Conservation (phyloP, 208 protist species). For the Vickermania spadyakhi region DNA sequence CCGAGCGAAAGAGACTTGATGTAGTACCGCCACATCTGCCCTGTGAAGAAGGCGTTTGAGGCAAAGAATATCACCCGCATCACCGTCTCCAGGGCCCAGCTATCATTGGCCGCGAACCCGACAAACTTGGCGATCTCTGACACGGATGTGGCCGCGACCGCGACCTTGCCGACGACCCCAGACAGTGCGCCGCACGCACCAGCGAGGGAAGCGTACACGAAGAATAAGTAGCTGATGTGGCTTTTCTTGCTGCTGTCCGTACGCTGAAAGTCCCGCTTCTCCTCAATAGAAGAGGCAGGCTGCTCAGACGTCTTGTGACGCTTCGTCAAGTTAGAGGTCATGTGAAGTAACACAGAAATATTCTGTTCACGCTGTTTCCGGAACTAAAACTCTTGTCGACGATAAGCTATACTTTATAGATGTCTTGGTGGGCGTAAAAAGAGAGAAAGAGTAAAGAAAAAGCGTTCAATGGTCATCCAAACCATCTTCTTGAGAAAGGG, state of each 20-base stretch:
- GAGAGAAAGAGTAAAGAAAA: too few species aligned
- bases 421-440: too few species aligned
- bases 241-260: neutral
- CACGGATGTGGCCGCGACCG: conserved; percentile 20
- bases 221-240: conserved; percentile 20
- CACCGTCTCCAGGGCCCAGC: neutral
- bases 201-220: conserved; percentile 58
- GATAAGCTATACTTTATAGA: too few species aligned
- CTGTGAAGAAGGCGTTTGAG: conserved; percentile 54
- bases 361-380: too few species aligned
- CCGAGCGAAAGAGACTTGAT: conserved; percentile 70
- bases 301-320: too few species aligned
- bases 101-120: neutral
- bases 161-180: conserved; percentile 62
- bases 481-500: too few species aligned
- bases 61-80: conserved; percentile 36
- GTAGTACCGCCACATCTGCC: conserved; percentile 83
- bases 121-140: neutral
- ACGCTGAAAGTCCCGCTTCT: neutral
- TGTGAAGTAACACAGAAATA: too few species aligned
- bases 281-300: too few species aligned
- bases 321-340: too few species aligned
- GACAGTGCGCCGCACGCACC: conserved; percentile 62
- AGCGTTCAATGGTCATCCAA: too few species aligned
- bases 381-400: too few species aligned